These are phyloP conservation scores for Kernera saxatilis DNA, from an alignment of 345 rosid species.

Conservation along the genomic window DNA sequence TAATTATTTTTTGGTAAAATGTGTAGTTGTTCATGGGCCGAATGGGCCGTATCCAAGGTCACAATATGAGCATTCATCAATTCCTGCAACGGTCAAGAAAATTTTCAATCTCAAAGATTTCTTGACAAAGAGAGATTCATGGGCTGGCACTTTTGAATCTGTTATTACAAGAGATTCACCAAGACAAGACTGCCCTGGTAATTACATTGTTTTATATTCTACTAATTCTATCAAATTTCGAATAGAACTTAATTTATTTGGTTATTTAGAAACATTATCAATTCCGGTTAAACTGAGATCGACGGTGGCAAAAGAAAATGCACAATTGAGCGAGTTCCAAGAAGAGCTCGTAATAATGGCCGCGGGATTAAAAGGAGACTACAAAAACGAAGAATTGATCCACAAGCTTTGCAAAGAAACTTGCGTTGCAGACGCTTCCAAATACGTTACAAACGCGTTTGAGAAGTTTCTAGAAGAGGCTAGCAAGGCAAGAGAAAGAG, in stretches of 20 bases:
- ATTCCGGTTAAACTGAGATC: constrained; percentile 43
- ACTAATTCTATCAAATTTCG: not conserved
- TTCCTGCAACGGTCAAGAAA: constrained; percentile 50
- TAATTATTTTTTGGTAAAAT: not conserved
- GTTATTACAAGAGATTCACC: constrained; percentile 38
- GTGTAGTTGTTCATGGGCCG: constrained; percentile 44
- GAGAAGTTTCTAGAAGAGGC: constrained; percentile 39
- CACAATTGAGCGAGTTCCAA: constrained; percentile 60
- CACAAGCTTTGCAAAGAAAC: constrained; percentile 50
- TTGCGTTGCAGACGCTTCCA: constrained; percentile 48
- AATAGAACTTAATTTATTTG: not conserved
- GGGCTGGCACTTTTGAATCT: constrained; percentile 56
- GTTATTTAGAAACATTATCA: constrained; percentile 37
- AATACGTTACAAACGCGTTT: constrained; percentile 45
- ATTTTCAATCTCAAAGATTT: constrained; percentile 47
- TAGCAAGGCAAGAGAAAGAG: constrained; percentile 38
- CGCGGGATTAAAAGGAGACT: constrained; percentile 54
- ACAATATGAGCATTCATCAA: constrained; percentile 57
- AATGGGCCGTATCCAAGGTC: constrained; percentile 44
- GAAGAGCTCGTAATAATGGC: constrained; percentile 61
- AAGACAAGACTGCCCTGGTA: constrained; percentile 51
- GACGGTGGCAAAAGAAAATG: constrained; percentile 39
- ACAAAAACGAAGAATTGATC: constrained; percentile 40
- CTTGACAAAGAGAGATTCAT: constrained; percentile 49
- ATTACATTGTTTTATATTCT: not conserved